Evolutionary conservation across 345 rosid species (phyloP), one percentile per base, ranked within the genome.

Genomic region (Populus deltoides): DNA sequence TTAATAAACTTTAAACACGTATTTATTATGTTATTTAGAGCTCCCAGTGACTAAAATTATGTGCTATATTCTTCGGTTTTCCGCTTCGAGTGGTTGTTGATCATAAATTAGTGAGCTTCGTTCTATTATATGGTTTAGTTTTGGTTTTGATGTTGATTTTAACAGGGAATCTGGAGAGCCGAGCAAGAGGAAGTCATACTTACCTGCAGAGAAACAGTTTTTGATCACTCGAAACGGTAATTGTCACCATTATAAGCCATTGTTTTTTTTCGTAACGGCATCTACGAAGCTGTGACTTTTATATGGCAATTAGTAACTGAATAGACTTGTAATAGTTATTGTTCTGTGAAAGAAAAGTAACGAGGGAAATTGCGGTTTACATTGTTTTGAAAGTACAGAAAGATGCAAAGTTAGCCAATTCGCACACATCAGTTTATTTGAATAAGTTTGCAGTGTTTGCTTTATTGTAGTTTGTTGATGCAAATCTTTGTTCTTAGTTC

Each of bases 111-210:
- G 11, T 31, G 62, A n/a, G 22, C 15, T 33, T 27, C 31, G 43
- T n/a, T 20, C 35, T 3, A 29, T 36, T 45, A 68, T 27, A 18
- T 43, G 65, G 18, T 49, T 49, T 36, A 7, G 4, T n/a, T 4
- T 22, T 36, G 31, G 10, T 57, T 1, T n/a, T 51, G 11, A 27
- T 51, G 43, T 74, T 73, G 22, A 18, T 71, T 35, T 49, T 33
- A 68, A 62, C 78, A 96, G 99, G 99, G 99, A 96, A 83, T 92
- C 97, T 2, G 99, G 99, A 13, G 98, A 96, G 57, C 92, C 98
- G 65, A 88, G 87, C 92, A 92, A 90, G 89, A 88, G 94, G 85
- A 94, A 92, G 89, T 72, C 97, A 7, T 94, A 94, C 83, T 87
- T 97, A 68, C 98, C 99, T 4, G 35, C 82, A 2, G 95, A 94